A percentile compares a stretch with the other conserved stretches of the same genome.
phyloP scores from a whole-genome alignment of 2,329 filamentous ascomycete species.

The Colletotrichum costaricense region DNA sequence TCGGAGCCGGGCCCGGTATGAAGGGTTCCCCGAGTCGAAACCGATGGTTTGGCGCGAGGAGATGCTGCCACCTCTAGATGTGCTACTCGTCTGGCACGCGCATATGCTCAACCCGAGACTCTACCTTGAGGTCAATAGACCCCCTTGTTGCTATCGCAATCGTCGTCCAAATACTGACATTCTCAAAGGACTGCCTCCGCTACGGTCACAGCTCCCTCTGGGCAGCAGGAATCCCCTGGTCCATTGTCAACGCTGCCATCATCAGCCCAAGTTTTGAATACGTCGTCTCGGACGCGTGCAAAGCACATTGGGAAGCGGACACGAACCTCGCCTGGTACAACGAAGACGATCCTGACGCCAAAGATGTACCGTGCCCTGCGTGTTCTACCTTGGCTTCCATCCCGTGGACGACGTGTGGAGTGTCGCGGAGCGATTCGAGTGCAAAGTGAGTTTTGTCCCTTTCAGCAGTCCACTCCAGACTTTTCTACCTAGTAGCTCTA shows the following conservation, averaged over 20 bases:
- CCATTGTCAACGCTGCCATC: slow-evolving; percentile 64
- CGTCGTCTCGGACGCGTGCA: slow-evolving; percentile 52
- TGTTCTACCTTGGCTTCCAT: slow-evolving; percentile 54
- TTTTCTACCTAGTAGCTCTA: background rate
- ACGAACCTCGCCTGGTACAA: slow-evolving; percentile 68
- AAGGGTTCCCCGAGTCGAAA: slow-evolving; percentile 40
- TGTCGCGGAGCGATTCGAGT: slow-evolving; percentile 46
- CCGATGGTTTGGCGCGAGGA: slow-evolving; percentile 47
- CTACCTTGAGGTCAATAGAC: slow-evolving; percentile 62
- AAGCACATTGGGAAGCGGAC: slow-evolving; percentile 53
- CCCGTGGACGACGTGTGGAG: slow-evolving; percentile 65
- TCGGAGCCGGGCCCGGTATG: slow-evolving; percentile 37
- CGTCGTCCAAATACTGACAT: background rate
- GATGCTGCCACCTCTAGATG: slow-evolving; percentile 68
- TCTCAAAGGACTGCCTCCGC: slow-evolving; percentile 65
- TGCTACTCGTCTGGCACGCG: slow-evolving; percentile 79
- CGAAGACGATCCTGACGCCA: slow-evolving; percentile 55
- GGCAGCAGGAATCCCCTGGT: slow-evolving; percentile 72
- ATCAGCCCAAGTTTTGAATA: slow-evolving; percentile 64
- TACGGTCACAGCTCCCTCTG: slow-evolving; percentile 64
- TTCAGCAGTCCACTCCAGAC: background rate
- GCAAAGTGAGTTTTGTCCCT: background rate
- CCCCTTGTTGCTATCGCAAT: too few relatives aligned
- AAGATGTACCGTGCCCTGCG: slow-evolving; percentile 60
- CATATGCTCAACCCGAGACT: slow-evolving; percentile 76